Base-by-base conservation (phyloP, 306 rosid genomes). In the Gynostemma pentaphyllum region DNA sequence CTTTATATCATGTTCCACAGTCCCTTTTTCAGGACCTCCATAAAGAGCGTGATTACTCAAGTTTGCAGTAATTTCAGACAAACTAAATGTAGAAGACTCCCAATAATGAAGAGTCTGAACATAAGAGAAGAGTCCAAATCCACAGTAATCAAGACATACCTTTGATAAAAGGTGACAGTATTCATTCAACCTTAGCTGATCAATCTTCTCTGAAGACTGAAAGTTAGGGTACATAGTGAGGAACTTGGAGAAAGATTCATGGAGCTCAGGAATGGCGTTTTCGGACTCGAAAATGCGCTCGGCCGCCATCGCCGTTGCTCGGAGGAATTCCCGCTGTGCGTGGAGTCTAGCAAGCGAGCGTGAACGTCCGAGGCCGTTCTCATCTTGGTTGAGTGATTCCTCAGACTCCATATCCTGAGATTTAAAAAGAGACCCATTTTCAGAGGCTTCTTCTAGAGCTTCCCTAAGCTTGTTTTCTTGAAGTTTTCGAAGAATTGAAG, bases 141-240 rank as follows among this genome's bases (percentile, higher is more conserved):
- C 98, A 76, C 98, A 91, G 74, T 91, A 91, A 72, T 91, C 98
- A 63, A 91, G 98, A 89, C 96, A 87, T 81, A 87, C 98, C 98
- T 87, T 91, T 0, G 89, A 94, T 0, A 84, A 76, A 64, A 91
- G 72, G 77, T 91, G 87, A 1, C 86, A 74, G 72, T 91, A 91
- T 55, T 91, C 98, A n/a, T 84, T 82, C n/a, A 69, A 53, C 81
- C 98, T 83, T 84, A 91, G 78, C 64, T 82, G 83, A 82, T 91
- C 98, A 41, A 91, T 81, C 80, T 80, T 91, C 80, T 83, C 98
- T 1, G 91, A 85, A 28, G 89, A 80, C 69, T 56, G 69, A 76
- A 80, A 91, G 72, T 91, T 91, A 0, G 98, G 98, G 63, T 91
- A 91, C 98, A 91, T 91, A 1, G 85, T 82, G 28, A 91, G 83